Base-by-base conservation (phyloP, 1,284 basidiomycete species). In the Sanghuangporus sanghuang region DNA sequence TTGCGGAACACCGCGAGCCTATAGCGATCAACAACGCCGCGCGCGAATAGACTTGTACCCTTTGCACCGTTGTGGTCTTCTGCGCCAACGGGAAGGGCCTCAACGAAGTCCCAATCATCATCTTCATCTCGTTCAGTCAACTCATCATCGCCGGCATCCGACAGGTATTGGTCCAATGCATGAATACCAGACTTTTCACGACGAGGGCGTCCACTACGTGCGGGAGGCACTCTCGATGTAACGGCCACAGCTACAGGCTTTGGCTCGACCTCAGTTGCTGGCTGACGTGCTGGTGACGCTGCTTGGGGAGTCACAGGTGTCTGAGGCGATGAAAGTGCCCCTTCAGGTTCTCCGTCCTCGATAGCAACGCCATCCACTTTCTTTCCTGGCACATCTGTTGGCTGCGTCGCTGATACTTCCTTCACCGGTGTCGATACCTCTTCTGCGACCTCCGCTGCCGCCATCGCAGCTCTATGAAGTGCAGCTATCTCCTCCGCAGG, bases 51-150 rank as follows among this genome's bases (percentile, higher is more conserved):
- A 71, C 87, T 93, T 39, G 84, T 85, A 6, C 84, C 89, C 71
- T 86, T 86, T 42, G 85, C 77, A 9, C 90, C 91, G 68, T 93
- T 93, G 63, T 84, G 80, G 66, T 93, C 91, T 71, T 92, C 89
- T 18, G 85, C 85, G 68, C 89, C 89, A 14, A 77, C 85, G 64
- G 72, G 73, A 1, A 73, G 72, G 44, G 84, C 83, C 69, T 93
- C 92, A 63, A 94, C 82, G 66, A 94, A 85, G 80, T 93, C 92
- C 92, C 92, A 94, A 66, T 93, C 92, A 58, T 91, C 89, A 61
- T 91, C 89, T 59, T 87, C 86, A 27, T 87, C 85, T 49, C 83
- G 79, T 68, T 83, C 81, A 46, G 81, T 83, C 21, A 72, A 81
- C 44, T 85, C 85, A 63, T 84, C 85, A 61, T 87, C 85, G 63